Conservation (phyloP, 2,329 filamentous ascomycete species). For the Neonectria punicea region DNA sequence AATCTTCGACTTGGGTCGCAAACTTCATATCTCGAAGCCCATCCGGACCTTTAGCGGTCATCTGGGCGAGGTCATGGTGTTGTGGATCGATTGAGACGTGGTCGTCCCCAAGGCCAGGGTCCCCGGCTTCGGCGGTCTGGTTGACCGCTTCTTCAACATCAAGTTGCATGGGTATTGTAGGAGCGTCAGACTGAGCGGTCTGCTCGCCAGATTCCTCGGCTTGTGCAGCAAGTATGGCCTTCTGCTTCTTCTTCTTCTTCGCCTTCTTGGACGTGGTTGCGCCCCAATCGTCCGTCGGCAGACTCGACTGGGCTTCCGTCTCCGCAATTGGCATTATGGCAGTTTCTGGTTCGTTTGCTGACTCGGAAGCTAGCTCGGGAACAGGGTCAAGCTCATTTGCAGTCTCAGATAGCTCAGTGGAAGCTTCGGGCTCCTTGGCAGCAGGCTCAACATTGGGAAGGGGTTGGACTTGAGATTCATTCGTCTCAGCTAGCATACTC, state of each 20-base stretch:
- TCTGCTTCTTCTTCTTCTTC: constrained; percentile 17
- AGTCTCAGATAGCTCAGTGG: neutral
- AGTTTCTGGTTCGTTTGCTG: neutral
- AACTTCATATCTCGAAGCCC: constrained; percentile 2
- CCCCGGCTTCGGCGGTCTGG: constrained; percentile 17
- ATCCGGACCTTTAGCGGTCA: neutral
- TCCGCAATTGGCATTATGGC: constrained; percentile 5
- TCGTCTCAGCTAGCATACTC: neutral
- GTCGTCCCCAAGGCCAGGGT: constrained; percentile 1
- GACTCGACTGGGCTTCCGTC: neutral
- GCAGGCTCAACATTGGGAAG: neutral
- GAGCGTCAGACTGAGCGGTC: constrained; percentile 2
- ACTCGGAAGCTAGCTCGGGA: neutral
- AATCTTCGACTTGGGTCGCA: constrained; percentile 3
- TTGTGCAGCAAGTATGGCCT: constrained; percentile 13
- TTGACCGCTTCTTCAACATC: constrained; percentile 23
- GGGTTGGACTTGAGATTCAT: neutral
- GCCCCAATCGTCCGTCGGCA: constrained; percentile 17
- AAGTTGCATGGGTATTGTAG: constrained; percentile 10
- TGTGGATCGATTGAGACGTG: constrained; percentile 14
- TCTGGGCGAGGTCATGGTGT: constrained; percentile 5
- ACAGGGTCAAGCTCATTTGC: neutral
- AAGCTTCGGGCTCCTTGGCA: neutral
- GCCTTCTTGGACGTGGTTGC: constrained; percentile 17
- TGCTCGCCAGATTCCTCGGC: constrained; percentile 10